phyloP scores from a whole-genome alignment of 352 stramenopile genomes.

The Phytophthora brassicae region DNA sequence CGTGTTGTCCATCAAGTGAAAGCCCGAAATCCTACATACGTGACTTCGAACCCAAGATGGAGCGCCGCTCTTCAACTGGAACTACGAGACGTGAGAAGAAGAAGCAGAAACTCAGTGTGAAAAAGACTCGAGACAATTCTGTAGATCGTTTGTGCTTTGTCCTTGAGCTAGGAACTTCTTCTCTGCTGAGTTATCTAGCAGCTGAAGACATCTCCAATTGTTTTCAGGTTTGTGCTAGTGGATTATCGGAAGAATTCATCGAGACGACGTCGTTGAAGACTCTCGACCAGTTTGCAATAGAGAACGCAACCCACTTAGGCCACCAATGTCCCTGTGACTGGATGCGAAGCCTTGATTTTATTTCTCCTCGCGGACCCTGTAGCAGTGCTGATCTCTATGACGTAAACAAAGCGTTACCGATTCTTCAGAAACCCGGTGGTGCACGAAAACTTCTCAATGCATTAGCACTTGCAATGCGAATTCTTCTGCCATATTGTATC shows the following conservation, averaged over 20 bases:
- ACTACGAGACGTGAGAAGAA: slow-evolving; percentile 1
- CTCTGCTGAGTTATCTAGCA: neutral
- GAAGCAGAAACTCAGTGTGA: neutral
- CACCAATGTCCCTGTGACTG: slow-evolving; percentile 18
- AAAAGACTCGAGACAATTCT: neutral
- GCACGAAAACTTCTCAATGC: slow-evolving; percentile 1
- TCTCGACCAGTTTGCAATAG: slow-evolving; percentile 6
- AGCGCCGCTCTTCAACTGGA: neutral
- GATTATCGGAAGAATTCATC: neutral
- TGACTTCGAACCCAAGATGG: neutral
- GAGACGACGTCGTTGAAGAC: neutral
- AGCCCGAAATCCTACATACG: no score
- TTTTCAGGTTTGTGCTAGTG: neutral
- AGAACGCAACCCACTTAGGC: slow-evolving; percentile 13
- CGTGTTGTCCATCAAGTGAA: no score
- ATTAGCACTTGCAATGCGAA: neutral
- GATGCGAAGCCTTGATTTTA: slow-evolving; percentile 15
- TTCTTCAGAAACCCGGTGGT: slow-evolving; percentile 1
- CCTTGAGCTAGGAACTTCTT: slow-evolving; percentile 5
- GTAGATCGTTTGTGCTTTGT: neutral
- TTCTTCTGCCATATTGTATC: neutral
- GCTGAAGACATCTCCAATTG: neutral
- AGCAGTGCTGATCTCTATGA: neutral
- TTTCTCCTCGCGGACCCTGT: neutral
- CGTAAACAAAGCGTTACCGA: slow-evolving; percentile 1